These are phyloP conservation scores for Fremontodendron californicum DNA, from an alignment of 345 rosid genomes.

Conservation along the genomic window DNA sequence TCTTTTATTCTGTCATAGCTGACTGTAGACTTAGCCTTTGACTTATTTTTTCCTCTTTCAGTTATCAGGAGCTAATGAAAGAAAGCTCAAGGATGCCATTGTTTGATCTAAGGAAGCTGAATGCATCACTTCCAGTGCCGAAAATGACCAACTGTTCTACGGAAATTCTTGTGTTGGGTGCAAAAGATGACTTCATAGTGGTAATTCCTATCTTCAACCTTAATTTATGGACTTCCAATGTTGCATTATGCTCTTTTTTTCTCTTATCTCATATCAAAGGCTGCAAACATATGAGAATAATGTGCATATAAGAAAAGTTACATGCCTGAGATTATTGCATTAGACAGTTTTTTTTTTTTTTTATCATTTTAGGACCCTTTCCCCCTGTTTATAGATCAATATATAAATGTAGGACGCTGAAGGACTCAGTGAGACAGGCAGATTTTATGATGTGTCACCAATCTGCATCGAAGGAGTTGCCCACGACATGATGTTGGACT, in stretches of 20 bases:
- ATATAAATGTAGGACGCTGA: constrained; percentile 42
- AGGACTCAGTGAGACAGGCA: constrained; percentile 64
- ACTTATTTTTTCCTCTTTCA: constrained; percentile 26
- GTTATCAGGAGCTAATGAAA: constrained; percentile 77
- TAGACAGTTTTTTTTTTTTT: background rate
- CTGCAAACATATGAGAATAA: background rate
- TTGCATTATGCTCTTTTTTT: background rate
- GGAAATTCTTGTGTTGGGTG: constrained; percentile 67
- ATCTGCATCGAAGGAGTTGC: constrained; percentile 69
- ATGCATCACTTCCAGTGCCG: constrained; percentile 83
- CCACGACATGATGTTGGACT: constrained; percentile 89
- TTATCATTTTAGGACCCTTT: background rate
- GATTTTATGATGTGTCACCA: constrained; percentile 57
- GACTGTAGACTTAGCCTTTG: background rate
- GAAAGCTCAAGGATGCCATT: constrained; percentile 70
- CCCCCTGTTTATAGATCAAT: background rate
- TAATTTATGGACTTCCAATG: background rate
- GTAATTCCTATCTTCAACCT: constrained; percentile 28
- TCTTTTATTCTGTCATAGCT: background rate
- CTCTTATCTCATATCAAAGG: background rate
- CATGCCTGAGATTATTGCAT: background rate
- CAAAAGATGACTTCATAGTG: constrained; percentile 80
- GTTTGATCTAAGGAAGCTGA: constrained; percentile 82
- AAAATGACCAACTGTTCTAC: constrained; percentile 43
- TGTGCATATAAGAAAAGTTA: background rate